phyloP scores from a whole-genome alignment of 805 yeast species.

The Kuraishia molischiana region DNA sequence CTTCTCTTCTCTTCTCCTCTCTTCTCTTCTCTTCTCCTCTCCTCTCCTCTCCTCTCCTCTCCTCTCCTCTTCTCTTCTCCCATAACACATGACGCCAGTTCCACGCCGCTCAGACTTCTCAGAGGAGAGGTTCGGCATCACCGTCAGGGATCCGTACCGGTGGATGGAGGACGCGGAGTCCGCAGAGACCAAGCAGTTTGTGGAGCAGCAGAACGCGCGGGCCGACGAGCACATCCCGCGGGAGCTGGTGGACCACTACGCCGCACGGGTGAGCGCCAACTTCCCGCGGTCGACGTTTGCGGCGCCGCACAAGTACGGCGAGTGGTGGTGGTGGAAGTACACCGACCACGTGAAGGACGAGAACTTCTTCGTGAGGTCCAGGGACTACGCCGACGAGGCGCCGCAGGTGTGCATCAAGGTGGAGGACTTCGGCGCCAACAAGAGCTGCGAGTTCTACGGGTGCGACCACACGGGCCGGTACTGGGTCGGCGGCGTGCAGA shows the following conservation, averaged over 20 bases:
- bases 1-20: no score
- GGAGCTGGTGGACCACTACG: background rate
- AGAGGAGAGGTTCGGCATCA: constrained; percentile 4
- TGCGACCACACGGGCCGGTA: constrained; percentile 4
- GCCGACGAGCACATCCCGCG: background rate
- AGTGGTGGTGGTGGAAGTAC: constrained; percentile 4
- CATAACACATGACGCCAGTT: background rate
- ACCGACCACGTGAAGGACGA: constrained; percentile 2
- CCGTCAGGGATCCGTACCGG: constrained; percentile 4
- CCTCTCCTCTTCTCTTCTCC: no score
- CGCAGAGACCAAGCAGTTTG: constrained; percentile 2
- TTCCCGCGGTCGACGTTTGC: constrained; percentile 1
- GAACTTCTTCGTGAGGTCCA: constrained; percentile 4
- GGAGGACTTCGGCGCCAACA: constrained; percentile 2
- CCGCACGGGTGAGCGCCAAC: constrained; percentile 1
- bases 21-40: no score
- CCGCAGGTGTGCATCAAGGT: constrained; percentile 2
- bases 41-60: no score
- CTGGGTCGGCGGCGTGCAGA: constrained; percentile 5
- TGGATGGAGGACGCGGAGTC: constrained; percentile 6
- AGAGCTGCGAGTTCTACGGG: constrained; percentile 5
- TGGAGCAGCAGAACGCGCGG: constrained; percentile 2
- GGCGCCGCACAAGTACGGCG: constrained; percentile 4
- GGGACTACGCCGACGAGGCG: background rate
- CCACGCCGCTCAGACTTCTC: constrained; percentile 1